Base-by-base conservation (phyloP, 768 basidiomycete genomes). In the Serendipita indica region DNA sequence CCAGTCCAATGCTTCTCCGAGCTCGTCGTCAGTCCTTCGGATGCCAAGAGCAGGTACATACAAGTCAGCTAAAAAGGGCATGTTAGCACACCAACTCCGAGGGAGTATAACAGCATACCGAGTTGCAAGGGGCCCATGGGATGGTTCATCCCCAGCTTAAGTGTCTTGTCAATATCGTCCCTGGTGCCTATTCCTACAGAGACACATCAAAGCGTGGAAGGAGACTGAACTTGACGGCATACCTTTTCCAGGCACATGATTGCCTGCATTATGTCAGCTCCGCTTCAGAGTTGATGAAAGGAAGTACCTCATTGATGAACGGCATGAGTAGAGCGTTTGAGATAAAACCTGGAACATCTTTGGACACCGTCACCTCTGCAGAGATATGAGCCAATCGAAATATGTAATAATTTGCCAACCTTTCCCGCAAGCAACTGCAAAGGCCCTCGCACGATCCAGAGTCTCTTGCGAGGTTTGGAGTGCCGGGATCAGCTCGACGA, bases 311-410 rank as follows among this genome's bases (percentile, higher is more conserved):
- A 64, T 97, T 98, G 64, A 98, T 84, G 71, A 92, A 97, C 1
- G 94, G 94, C 89, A 97, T 97, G 41, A 98, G 72, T 30, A 93
- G 77, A 0, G 90, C 91, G 65, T 96, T 93, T 1, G 90, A 88
- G n/a, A 93, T 89, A 69, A 91, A 92, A 3, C 90, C 92, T 2
- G 93, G 93, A 0, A 93, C 89, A 65, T 98, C 93, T 65, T 87
- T 81, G 0, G 90, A 92, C 2, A 79, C 80, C 1, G 91, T 86
- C 1, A 97, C 91, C 76, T 91, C 89, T 92, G 66, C n/a, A 30
- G 2, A 57, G 13, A 27, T 22, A 18, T 13, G 33, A 39, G 62
- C 58, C 39, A 57, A 27, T 5, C 46, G 54, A 41, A 18, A 37
- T 13, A 58, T n/a, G 12, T 18, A 37, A 3, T 34, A 41, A 22